Evolutionary conservation across 2,329 filamentous ascomycete genomes (phyloP), one percentile per base, ranked within the genome.

Genomic region (Colletotrichum falcatum): DNA sequence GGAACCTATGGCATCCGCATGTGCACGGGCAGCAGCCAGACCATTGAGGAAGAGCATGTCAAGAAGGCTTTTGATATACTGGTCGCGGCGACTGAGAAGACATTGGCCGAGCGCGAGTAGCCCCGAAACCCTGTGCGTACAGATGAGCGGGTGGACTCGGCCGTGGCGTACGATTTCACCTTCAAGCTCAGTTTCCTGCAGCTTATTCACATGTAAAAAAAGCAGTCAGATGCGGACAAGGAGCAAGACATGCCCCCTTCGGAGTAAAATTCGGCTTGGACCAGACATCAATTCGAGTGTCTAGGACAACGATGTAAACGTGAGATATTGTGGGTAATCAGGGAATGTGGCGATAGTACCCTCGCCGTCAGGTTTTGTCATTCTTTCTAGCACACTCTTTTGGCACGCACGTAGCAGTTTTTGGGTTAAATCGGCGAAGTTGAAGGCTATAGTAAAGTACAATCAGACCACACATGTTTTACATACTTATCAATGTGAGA

Each of bases 1-100:
- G 92, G 90, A 1, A 85, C 90, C 26, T 94, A 94, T 79, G 91
- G 92, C 1, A 97, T 98, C 71, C 86, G 95, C 0, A 89, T 98
- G 46, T 91, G 95, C 28, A 94, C 93, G 66, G 91, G 88, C 0
- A 79, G 78, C n/a, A 93, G 92, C 75, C 83, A 88, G 30, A 83
- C 88, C 49, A 89, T 91, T 0, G 90, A 95, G 78, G 91, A 93
- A 80, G 88, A 88, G 77, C 92, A 94, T 79, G 81, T 98, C 5
- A 84, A 89, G 71, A 86, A 85, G 72, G 90, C 94, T 0, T 97
- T 97, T 83, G 88, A 92, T 18, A 87, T 93, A 65, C 78, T 98
- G 46, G 89, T 94, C 1, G 81, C 85, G 72, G 85, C 85, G 20
- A 88, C 91, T 0, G 89, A 92, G 80, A 86, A 86, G 76, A 82